These are phyloP conservation scores for Chaetomiaceae sp. DNA, from an alignment of 2,329 filamentous ascomycete species.

Conservation along the genomic window DNA sequence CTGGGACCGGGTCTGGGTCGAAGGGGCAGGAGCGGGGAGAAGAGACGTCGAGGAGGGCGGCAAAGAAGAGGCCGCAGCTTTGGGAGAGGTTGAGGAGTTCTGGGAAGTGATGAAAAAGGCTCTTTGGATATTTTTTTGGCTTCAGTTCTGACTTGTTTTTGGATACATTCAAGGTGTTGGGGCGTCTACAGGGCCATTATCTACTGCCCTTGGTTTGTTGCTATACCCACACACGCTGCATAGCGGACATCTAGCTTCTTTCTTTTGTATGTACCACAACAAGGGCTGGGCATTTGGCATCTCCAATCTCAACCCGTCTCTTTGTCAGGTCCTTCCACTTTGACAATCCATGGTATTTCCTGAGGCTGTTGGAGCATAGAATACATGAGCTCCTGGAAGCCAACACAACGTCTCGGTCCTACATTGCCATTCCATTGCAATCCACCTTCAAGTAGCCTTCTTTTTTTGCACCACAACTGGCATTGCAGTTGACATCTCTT, in stretches of 20 bases:
- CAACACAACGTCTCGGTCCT: constrained; percentile 5
- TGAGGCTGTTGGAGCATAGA: neutral
- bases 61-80: constrained; percentile 19
- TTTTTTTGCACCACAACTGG: too few relatives aligned
- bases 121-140: neutral
- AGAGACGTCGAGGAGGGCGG: constrained; percentile 11
- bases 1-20: neutral
- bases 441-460: too few relatives aligned
- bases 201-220: neutral
- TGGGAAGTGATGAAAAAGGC: constrained; percentile 3
- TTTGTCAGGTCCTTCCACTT: too few relatives aligned
- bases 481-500: too few relatives aligned
- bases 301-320: neutral
- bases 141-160: neutral
- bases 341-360: too few relatives aligned
- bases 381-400: constrained; percentile 5
- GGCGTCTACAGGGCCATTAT: neutral
- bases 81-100: constrained; percentile 23
- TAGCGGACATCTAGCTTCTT: neutral
- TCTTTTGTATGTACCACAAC: neutral
- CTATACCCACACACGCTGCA: constrained; percentile 3
- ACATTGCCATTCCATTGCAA: neutral
- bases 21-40: constrained; percentile 12
- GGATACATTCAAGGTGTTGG: neutral
- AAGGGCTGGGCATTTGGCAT: neutral